A percentile compares a stretch with the other conserved stretches of the same genome.
Conservation (phyloP, 768 basidiomycete genomes). For the Panus rudis region DNA sequence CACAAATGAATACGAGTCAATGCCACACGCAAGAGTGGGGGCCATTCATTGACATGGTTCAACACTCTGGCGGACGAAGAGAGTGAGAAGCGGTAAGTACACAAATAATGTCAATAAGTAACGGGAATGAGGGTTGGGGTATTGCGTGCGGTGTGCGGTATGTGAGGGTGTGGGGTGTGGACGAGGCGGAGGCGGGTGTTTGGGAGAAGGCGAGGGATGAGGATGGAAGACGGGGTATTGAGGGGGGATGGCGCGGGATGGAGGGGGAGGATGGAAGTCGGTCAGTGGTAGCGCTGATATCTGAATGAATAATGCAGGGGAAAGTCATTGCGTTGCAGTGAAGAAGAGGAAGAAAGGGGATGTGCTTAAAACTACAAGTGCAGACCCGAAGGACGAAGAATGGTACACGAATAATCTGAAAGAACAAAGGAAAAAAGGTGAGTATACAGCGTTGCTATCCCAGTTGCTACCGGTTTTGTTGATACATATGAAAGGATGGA, state of each 20-base stretch:
- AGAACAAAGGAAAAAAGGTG: constrained; percentile 5
- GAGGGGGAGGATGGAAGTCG: too few relatives aligned
- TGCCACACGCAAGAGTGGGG: too few relatives aligned
- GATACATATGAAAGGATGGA: too few relatives aligned
- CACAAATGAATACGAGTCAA: too few relatives aligned
- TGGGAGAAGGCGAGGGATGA: constrained; percentile 4
- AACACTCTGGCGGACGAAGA: neutral
- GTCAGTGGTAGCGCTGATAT: too few relatives aligned
- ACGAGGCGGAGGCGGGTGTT: constrained; percentile 1
- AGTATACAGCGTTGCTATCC: constrained; percentile 12
- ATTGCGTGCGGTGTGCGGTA: constrained; percentile 1
- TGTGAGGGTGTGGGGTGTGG: constrained; percentile 2
- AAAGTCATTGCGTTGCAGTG: constrained; percentile 8
- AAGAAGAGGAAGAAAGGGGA: constrained; percentile 5
- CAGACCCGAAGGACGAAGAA: too few relatives aligned
- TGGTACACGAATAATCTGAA: constrained; percentile 1
- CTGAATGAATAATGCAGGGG: neutral
- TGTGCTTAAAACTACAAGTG: constrained; percentile 3
- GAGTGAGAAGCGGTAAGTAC: constrained; percentile 4
- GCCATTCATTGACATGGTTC: neutral
- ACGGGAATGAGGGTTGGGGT: too few relatives aligned
- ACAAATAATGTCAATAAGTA: constrained; percentile 11
- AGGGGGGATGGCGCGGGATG: too few relatives aligned
- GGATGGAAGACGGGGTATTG: neutral
- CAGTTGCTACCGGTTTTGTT: constrained; percentile 12